Evolutionary conservation across 768 basidiomycete species (phyloP), one percentile per base, ranked within the genome.

Genomic region (Lentinula boryana): DNA sequence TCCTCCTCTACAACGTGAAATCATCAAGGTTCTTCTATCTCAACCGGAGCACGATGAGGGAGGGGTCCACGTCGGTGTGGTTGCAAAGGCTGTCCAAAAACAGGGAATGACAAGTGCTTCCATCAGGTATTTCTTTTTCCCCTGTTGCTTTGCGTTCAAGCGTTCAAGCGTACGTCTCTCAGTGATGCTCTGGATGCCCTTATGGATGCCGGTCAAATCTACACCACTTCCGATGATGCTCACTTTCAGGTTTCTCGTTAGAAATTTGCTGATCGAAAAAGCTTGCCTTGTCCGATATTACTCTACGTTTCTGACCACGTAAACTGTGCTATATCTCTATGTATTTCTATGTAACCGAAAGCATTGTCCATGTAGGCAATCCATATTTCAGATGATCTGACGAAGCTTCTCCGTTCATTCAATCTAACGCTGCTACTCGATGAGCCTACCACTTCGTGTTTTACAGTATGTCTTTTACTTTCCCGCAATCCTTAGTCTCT

Each of bases 201-300:
- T 56, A 87, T 93, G 80, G 86, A 88, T 56, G 87, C 90, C 0
- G 95, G 95, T 0, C 74, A 82, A 63, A 79, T 95, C 60, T 98
- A 83, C 71, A 88, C 84, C 58, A 92, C 91, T 0, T 82, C 86
- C 43, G 88, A 94, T 67, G 92, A 94, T 63, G 88, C 82, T n/a
- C 91, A 92, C 66, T 89, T 85, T 71, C 75, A 79, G 38, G 69
- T 89, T 49, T 83, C 84, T n/a, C 66, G 68, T 55, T 79, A 67
- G 70, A 23, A 43, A 43, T 43, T 15, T n/a, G 41, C 10, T 27
- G 18, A 21, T 12, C 9, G 41, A 12, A 21, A 21, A 4, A 48
- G 10, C 21, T 21, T 12, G 21, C 21, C n/a, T 48, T 23, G 46
- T 23, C 12, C 21, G 21, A 10, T 10, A 9, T 48, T 23, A 48